Evolutionary conservation across 352 stramenopile species (phyloP), one percentile per base, ranked within the genome.

Genomic region (Phytophthora lateralis): DNA sequence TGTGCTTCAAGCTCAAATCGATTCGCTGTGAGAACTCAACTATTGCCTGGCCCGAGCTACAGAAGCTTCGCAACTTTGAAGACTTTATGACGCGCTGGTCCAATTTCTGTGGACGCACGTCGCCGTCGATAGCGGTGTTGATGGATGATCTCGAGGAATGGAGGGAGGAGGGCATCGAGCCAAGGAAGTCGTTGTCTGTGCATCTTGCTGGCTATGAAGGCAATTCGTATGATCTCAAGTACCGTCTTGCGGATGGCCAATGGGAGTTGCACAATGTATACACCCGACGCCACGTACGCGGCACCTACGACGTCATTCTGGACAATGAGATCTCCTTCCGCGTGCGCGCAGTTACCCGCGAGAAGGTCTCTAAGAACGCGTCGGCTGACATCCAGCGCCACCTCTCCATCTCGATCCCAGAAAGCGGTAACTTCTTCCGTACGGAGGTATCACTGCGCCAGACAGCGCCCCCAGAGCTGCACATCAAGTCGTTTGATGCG

Each of bases 51-150:
- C 35, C 60, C 1, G 57, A 76, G 32, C 44, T 82, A 9, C 66
- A 80, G 46, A 63, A 71, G 10, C 50, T 78, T 5, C 43, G 53
- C 15, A 62, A 45, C 6, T 43, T 53, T 3, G 17, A 69, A 0
- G 63, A 80, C 32, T 82, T 74, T 30, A 30, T 32, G 21, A 73
- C 56, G 14, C 58, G 70, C 17, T 80, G 73, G 70, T 73, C 73
- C 6, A 82, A 82, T 49, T 63, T 55, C 18, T 77, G 58, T 43
- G 39, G 32, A 38, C 67, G 67, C 6, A 53, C 45, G 4, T 70
- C 50, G 0, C 59, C 66, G 9, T 44, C 47, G 29, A 67, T 73
- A 3, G 55, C 34, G 14, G 51, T 27, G 37, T 39, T 80, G 26
- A 55, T 77, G 43, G 64, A 69, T 43, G 55, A 71, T 3, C 60